phyloP scores from a whole-genome alignment of 1,284 basidiomycete species.

The Ceratobasidium sp. region DNA sequence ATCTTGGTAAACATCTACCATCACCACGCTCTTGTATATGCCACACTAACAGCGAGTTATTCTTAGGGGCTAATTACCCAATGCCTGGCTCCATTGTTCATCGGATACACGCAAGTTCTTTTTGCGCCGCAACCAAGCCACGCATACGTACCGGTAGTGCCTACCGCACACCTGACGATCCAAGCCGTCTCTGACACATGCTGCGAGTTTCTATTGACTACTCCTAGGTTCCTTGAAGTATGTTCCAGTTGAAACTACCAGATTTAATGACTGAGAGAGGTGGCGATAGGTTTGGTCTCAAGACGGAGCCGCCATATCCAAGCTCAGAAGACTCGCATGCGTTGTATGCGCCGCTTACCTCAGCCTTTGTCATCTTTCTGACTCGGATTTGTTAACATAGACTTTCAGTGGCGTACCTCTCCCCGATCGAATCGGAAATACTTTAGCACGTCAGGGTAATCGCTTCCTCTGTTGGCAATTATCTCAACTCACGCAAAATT shows the following conservation, averaged over 20 bases:
- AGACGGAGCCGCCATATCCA: conserved; percentile 26
- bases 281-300: conserved; percentile 36
- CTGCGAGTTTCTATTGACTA: conserved; percentile 18
- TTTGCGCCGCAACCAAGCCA: conserved; percentile 33
- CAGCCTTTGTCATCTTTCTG: background rate
- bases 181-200: background rate
- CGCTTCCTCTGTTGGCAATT: background rate
- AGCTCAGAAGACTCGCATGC: conserved; percentile 15
- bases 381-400: conserved; percentile 2
- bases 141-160: conserved; percentile 14
- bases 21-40: background rate
- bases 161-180: conserved; percentile 41
- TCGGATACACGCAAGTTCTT: conserved; percentile 16
- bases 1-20: background rate
- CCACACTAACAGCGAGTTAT: background rate
- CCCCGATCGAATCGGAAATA: background rate
- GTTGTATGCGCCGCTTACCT: conserved; percentile 33
- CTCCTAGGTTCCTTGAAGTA: conserved; percentile 43
- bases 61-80: background rate
- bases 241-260: background rate
- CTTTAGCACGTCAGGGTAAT: conserved; percentile 12
- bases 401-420: conserved; percentile 17
- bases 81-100: background rate
- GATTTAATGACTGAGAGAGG: background rate
- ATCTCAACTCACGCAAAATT: background rate